Evolutionary conservation across 2,329 filamentous ascomycete species (phyloP).

Genomic region (Colletotrichum eleusines): DNA sequence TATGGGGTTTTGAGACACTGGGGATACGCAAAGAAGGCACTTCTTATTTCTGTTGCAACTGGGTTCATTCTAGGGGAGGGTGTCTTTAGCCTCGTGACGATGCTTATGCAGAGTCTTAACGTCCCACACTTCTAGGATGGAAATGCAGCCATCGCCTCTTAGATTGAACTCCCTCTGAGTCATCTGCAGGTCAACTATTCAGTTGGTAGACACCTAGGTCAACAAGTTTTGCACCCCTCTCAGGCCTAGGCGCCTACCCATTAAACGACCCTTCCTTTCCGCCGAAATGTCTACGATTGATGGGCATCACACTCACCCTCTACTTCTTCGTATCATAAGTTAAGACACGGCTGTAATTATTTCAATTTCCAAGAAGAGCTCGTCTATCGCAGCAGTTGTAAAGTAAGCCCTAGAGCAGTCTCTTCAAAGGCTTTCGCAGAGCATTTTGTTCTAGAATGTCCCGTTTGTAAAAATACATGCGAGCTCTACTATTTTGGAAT

Average conservation of each 20-base stretch:
- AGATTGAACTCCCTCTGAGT: neutral
- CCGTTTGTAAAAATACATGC: neutral
- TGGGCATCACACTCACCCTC: neutral
- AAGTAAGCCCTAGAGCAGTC: neutral
- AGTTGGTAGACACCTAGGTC: accelerated
- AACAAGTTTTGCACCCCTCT: neutral
- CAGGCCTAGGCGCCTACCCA: too few species aligned
- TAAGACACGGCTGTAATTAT: neutral
- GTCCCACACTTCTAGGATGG: neutral
- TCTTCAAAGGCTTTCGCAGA: neutral
- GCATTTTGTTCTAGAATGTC: neutral
- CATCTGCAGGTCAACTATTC: accelerated
- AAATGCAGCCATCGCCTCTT: neutral
- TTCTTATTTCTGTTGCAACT: constrained; percentile 5
- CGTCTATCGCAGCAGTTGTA: neutral
- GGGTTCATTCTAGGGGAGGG: constrained; percentile 7
- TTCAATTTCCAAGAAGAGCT: neutral
- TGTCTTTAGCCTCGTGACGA: neutral
- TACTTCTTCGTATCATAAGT: too few species aligned
- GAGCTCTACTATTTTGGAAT: too few species aligned
- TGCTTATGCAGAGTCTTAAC: neutral
- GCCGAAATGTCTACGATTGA: neutral
- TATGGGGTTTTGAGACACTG: neutral
- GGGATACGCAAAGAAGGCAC: neutral
- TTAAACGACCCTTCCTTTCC: neutral